Percentiles rank a stretch among this genome's conserved stretches.
Evolutionary conservation across 2,329 filamentous ascomycete species (phyloP).

Genomic region (Ophiostoma australiae): DNA sequence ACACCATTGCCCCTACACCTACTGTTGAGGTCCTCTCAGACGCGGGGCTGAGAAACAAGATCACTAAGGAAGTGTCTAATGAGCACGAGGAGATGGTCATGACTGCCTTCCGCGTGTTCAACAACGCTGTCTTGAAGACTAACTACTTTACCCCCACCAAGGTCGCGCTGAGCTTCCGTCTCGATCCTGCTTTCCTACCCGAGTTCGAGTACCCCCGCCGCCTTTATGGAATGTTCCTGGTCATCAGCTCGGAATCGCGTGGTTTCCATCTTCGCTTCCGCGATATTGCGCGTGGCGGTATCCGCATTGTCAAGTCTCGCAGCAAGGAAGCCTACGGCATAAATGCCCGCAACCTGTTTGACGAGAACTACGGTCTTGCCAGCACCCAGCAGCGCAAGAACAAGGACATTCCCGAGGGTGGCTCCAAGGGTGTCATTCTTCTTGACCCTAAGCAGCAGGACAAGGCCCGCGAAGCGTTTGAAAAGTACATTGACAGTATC

Average conservation of each 20-base stretch:
- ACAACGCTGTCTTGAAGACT: constrained; percentile 87
- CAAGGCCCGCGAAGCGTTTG: constrained; percentile 85
- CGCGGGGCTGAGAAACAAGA: constrained; percentile 65
- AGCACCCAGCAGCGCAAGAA: constrained; percentile 99
- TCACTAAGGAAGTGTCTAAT: constrained; percentile 74
- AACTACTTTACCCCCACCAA: constrained; percentile 98
- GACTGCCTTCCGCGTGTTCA: constrained; percentile 94
- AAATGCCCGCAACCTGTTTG: constrained; percentile 92
- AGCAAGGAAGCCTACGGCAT: constrained; percentile 94
- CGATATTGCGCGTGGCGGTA: constrained; percentile 93
- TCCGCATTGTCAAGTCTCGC: constrained; percentile 96
- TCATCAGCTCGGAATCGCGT: constrained; percentile 93
- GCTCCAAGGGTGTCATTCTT: constrained; percentile 95
- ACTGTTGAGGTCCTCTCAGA: constrained; percentile 69
- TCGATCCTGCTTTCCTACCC: constrained; percentile 85
- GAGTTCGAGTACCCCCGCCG: constrained; percentile 88
- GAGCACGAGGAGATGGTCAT: constrained; percentile 98
- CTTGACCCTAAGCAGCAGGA: constrained; percentile 93
- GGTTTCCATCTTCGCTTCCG: constrained; percentile 97
- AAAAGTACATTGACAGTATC: constrained; percentile 99
- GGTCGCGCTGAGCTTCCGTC: constrained; percentile 92
- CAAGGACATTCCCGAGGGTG: constrained; percentile 98
- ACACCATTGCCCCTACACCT: constrained; percentile 51
- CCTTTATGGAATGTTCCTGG: constrained; percentile 96
- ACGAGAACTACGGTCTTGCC: constrained; percentile 97